Percentiles rank a stretch among this genome's conserved stretches.
phyloP scores from a whole-genome alignment of 768 basidiomycete species.

The Dentipellis fragilis region DNA sequence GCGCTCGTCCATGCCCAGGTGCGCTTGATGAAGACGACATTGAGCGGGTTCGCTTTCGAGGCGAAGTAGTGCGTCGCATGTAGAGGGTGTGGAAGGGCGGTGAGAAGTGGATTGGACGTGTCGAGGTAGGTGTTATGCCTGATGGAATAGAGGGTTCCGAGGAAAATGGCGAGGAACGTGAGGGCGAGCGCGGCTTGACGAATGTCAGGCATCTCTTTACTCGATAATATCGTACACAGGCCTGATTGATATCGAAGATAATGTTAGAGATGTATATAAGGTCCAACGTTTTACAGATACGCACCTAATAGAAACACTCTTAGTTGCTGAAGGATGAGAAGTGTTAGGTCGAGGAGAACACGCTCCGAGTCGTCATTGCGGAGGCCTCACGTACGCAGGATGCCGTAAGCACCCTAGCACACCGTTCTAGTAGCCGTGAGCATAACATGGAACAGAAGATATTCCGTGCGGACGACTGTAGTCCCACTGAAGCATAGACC shows the following conservation, averaged over 20 bases:
- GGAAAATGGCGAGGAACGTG: constrained; percentile 36
- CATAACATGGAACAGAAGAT: no score
- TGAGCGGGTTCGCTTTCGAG: constrained; percentile 70
- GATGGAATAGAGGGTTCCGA: constrained; percentile 61
- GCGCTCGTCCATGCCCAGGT: constrained; percentile 87
- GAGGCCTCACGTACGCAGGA: no score
- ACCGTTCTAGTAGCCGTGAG: no score
- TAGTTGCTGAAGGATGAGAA: no score
- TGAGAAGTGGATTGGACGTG: constrained; percentile 70
- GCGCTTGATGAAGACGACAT: constrained; percentile 80
- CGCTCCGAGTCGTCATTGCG: no score
- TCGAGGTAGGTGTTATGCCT: constrained; percentile 64
- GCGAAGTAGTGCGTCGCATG: constrained; percentile 64
- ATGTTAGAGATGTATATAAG: not conserved
- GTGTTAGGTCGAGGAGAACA: no score
- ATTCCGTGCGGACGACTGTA: no score
- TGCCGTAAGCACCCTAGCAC: no score
- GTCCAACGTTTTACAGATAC: no score
- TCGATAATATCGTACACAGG: not conserved
- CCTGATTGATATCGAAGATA: not conserved
- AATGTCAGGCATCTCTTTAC: not conserved
- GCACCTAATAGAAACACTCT: no score
- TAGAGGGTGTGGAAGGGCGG: constrained; percentile 61
- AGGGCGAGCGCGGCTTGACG: constrained; percentile 24
- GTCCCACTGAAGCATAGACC: no score